These are phyloP conservation scores for Lactarius tabidus DNA, from an alignment of 768 basidiomycete genomes.

Conservation along the genomic window DNA sequence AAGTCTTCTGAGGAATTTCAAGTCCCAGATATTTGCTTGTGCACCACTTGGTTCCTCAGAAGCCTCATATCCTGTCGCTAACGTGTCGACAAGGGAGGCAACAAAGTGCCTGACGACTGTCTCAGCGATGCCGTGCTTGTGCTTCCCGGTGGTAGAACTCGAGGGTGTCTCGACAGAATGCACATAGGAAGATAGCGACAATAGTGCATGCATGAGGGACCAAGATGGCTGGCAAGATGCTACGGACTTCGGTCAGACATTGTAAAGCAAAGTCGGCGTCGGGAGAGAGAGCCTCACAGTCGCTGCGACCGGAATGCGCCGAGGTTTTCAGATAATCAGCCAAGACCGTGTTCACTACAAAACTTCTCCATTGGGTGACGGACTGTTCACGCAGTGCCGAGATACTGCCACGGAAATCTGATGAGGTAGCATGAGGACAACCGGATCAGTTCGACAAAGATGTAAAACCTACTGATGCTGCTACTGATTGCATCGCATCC, in stretches of 20 bases:
- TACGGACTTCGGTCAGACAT: neutral
- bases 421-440: neutral
- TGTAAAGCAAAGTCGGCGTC: neutral
- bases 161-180: slow-evolving; percentile 10
- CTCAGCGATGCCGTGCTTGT: slow-evolving; percentile 6
- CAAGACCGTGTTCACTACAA: slow-evolving; percentile 5
- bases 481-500: neutral
- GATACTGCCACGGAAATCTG: slow-evolving; percentile 9
- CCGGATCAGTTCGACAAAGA: neutral
- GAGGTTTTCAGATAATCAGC: slow-evolving; percentile 11
- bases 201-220: slow-evolving; percentile 17
- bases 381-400: slow-evolving; percentile 8
- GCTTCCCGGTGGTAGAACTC: neutral
- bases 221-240: slow-evolving; percentile 10
- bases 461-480: slow-evolving; percentile 13
- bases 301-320: neutral
- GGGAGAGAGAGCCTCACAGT: slow-evolving; percentile 3
- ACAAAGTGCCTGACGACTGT: slow-evolving; percentile 1
- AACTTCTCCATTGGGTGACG: slow-evolving; percentile 11
- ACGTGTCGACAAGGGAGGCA: slow-evolving; percentile 7
- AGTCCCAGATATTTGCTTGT: slow-evolving; percentile 3
- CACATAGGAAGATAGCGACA: slow-evolving; percentile 10
- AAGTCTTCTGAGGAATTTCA: slow-evolving; percentile 17
- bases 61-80: neutral
- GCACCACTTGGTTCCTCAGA: neutral